Percentiles rank a stretch among this genome's conserved stretches.
These are phyloP conservation scores for Globomyces sp. DNA, from an alignment of 371 early-diverging fungal genomes.

Conservation along the genomic window DNA sequence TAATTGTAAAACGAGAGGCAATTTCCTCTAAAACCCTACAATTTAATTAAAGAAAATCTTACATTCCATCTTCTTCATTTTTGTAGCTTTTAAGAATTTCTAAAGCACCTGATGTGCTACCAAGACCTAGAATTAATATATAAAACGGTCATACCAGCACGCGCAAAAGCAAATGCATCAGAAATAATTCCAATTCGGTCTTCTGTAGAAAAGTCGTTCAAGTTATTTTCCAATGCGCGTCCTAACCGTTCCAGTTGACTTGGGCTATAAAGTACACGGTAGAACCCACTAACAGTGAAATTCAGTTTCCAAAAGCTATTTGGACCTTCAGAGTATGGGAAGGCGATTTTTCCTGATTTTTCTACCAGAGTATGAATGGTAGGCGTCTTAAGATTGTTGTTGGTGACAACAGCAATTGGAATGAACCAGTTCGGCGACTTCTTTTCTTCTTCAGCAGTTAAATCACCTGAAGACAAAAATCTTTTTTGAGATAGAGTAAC, in stretches of 20 bases:
- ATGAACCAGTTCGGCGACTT: constrained; percentile 67
- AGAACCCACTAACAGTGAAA: constrained; percentile 50
- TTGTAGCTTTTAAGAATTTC: constrained; percentile 59
- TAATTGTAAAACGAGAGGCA: constrained; percentile 22
- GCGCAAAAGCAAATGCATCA: constrained; percentile 61
- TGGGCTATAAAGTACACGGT: constrained; percentile 38
- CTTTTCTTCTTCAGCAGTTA: constrained; percentile 61
- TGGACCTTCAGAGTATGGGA: constrained; percentile 40
- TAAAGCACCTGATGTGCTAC: constrained; percentile 60
- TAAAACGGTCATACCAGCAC: constrained; percentile 43
- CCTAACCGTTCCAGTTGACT: constrained; percentile 30
- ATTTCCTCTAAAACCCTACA: constrained; percentile 44
- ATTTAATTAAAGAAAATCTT: no score
- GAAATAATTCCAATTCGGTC: constrained; percentile 49
- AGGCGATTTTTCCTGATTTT: constrained; percentile 36
- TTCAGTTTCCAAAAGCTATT: constrained; percentile 53
- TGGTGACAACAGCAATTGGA: constrained; percentile 56
- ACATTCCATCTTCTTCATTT: constrained; percentile 63
- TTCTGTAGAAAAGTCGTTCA: constrained; percentile 31
- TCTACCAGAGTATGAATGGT: constrained; percentile 37
- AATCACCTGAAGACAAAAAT: constrained; percentile 73
- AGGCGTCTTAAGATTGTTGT: constrained; percentile 27
- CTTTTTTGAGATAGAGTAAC: constrained; percentile 63
- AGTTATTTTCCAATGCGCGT: constrained; percentile 30
- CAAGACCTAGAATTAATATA: constrained; percentile 20